Percentiles rank a stretch among this genome's conserved stretches.
Conservation (phyloP, 805 yeast genomes). For the Ascoidea asiatica region DNA sequence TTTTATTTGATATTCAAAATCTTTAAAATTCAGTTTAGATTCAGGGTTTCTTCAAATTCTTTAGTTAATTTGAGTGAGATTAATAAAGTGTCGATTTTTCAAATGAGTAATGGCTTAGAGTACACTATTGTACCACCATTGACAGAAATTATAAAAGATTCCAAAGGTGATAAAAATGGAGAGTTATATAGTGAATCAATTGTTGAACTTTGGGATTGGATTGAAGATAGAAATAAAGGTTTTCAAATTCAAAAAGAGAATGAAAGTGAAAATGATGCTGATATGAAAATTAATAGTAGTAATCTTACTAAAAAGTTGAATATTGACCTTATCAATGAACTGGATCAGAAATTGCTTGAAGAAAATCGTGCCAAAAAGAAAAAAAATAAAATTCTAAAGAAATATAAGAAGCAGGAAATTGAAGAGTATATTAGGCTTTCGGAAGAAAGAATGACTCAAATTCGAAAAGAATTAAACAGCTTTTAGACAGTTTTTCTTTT, state of each 20-base stretch:
- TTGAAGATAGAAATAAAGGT: conserved; percentile 3
- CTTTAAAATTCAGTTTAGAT: too few relatives aligned
- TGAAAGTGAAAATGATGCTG: neutral
- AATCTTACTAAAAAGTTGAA: conserved; percentile 4
- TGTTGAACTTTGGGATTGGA: conserved; percentile 9
- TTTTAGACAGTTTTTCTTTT: too few relatives aligned
- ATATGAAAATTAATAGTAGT: conserved; percentile 3
- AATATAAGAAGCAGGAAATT: conserved; percentile 8
- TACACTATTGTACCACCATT: conserved; percentile 9
- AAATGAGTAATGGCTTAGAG: neutral
- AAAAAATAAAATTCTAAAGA: conserved; percentile 1
- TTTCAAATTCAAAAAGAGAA: neutral
- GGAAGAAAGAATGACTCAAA: conserved; percentile 3
- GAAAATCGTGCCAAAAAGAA: conserved; percentile 1
- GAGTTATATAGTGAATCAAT: conserved; percentile 6
- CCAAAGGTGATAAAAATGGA: conserved; percentile 1
- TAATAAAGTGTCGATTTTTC: conserved; percentile 1
- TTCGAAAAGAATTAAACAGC: too few relatives aligned
- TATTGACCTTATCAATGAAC: conserved; percentile 1
- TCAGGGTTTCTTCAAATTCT: too few relatives aligned
- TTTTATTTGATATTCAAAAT: neutral
- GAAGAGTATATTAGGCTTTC: conserved; percentile 7
- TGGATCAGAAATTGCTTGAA: too few relatives aligned
- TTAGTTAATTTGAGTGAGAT: conserved; percentile 1
- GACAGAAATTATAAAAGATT: too few relatives aligned